phyloP scores from a whole-genome alignment of 2,329 filamentous ascomycete genomes.

The Neospermospora avenae region DNA sequence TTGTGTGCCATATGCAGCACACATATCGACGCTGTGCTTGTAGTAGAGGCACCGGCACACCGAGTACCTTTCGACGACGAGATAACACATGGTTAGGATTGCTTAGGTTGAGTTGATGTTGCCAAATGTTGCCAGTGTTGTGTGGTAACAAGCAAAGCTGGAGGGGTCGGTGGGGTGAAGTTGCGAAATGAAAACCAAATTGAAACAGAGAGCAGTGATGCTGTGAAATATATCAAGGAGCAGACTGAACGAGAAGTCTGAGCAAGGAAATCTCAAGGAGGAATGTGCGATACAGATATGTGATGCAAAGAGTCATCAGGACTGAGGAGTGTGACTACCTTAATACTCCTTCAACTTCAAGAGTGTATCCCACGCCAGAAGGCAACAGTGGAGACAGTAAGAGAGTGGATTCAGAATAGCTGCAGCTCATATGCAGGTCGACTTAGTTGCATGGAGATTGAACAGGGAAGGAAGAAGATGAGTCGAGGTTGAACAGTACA shows the following conservation, averaged over 20 bases:
- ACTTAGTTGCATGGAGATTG: conserved; percentile 26
- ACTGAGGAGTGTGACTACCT: conserved; percentile 33
- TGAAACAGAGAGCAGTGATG: conserved; percentile 23
- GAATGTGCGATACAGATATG: conserved; percentile 22
- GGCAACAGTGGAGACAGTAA: conserved; percentile 27
- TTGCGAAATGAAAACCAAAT: conserved; percentile 16
- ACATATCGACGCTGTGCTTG: conserved; percentile 65
- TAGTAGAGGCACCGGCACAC: conserved; percentile 70
- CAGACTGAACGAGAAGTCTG: conserved; percentile 32
- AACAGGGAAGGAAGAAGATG: conserved; percentile 26
- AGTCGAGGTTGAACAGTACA: conserved; percentile 26
- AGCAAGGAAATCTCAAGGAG: conserved; percentile 31
- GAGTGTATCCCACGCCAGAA: conserved; percentile 23
- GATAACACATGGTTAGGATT: conserved; percentile 59
- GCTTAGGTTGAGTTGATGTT: conserved; percentile 11
- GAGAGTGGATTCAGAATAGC: conserved; percentile 12
- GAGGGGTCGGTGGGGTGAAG: conserved; percentile 11
- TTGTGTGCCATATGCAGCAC: conserved; percentile 57
- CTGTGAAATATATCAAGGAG: conserved; percentile 34
- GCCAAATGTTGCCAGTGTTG: conserved; percentile 12
- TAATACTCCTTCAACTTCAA: conserved; percentile 27
- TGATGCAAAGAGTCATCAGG: conserved; percentile 34
- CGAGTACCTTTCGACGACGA: conserved; percentile 66
- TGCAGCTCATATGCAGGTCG: conserved; percentile 31
- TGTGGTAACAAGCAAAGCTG: conserved; percentile 13